Base-by-base conservation (phyloP, 2,329 filamentous ascomycete species). In the Colletotrichum horii region DNA sequence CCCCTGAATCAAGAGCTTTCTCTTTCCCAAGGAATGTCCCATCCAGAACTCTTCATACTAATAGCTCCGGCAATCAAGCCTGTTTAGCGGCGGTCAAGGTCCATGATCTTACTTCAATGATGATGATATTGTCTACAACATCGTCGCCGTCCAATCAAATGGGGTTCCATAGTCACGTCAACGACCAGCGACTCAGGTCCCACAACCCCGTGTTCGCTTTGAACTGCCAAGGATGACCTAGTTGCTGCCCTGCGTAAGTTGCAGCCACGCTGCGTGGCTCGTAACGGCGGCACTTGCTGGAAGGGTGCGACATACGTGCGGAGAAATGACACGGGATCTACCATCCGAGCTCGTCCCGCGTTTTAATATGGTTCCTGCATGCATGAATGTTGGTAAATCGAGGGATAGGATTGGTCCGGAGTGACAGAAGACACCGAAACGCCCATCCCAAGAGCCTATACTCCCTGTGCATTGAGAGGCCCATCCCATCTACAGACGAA, bases 351-450 rank as follows among this genome's bases (percentile, higher is more conserved):
- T 60, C 66, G 32, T 60, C 32, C 32, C 24, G 9, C 30, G 32
- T 68, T 58, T 68, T 15, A 34, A 28, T 30, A 60, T 48, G 22
- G 22, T 68, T 68, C 66, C 14, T 58, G 24, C 32, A 60, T 68
- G 66, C 56, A 70, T 62, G 36, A 70, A 70, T 70, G 15, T 52
- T 19, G n/a, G n/a, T 34, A 12, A 15, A 16, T 11, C 12, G 8
- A 36, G 9, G 1, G 14, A 70, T 11, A 24, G 19, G 55, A 62
- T 70, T 70, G 67, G 67, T 22, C 36, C 67, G 67, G 67, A 16
- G 32, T 30, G 32, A 14, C 32, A 32, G 19, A 55, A 56, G 15
- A 52, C 34, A 60, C 67, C 67, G 67, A 52, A 52, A 34, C 56
- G 19, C 28, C 28, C 67, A 34, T 48, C 56, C 14, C 16, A 70